Conservation (phyloP, 2,329 filamentous ascomycete species). For the Zymoseptoria brevis region DNA sequence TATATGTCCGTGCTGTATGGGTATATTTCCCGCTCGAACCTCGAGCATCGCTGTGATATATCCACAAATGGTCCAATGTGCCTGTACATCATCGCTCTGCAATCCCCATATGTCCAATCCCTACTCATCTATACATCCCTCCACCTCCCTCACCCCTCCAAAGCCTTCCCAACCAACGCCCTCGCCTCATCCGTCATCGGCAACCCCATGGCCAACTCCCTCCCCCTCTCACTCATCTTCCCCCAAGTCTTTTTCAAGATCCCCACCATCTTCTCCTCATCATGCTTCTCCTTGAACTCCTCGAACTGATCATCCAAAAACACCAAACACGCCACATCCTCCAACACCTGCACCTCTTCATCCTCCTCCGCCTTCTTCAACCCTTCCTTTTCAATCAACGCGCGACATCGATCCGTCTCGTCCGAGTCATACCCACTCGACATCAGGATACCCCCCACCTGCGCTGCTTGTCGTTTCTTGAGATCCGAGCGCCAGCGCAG, state of each 20-base stretch:
- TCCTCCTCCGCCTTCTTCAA: conserved; percentile 47
- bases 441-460: conserved; percentile 48
- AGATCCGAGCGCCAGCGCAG: conserved; percentile 69
- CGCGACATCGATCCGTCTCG: conserved; percentile 55
- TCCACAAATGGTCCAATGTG: not conserved
- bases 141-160: conserved; percentile 32
- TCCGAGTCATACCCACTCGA: conserved; percentile 43
- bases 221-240: conserved; percentile 61
- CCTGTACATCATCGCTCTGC: no score
- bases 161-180: conserved; percentile 55
- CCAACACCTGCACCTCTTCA: conserved; percentile 64
- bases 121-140: not conserved
- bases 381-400: conserved; percentile 72
- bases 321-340: conserved; percentile 80
- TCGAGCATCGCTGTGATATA: not conserved
- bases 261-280: conserved; percentile 67
- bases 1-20: not conserved
- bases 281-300: conserved; percentile 62
- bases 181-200: conserved; percentile 55
- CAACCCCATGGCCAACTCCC: conserved; percentile 58
- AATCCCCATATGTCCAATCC: not conserved
- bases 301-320: conserved; percentile 85
- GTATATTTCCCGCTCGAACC: not conserved
- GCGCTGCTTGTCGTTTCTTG: conserved; percentile 62
- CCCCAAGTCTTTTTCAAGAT: conserved; percentile 68